These are phyloP conservation scores for Metschnikowia rubicola DNA, from an alignment of 805 yeast genomes.

Conservation along the genomic window DNA sequence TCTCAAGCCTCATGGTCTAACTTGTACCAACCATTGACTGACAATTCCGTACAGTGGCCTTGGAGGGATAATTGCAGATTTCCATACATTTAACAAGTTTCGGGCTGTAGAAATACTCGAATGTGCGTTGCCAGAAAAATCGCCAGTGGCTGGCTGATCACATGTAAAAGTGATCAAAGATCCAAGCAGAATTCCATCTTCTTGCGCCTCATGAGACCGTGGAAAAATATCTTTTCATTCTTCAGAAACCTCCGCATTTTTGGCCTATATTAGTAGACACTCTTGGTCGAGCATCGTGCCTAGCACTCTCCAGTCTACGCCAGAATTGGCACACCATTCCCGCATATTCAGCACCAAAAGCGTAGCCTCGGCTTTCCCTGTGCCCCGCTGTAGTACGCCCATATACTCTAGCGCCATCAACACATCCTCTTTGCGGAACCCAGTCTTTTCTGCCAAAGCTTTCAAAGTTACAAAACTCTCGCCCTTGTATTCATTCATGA, in stretches of 20 bases:
- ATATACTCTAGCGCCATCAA: conserved; percentile 56
- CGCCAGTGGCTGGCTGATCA: background rate
- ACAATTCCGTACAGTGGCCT: too few species aligned
- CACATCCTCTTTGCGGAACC: conserved; percentile 62
- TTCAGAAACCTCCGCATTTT: background rate
- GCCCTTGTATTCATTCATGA: conserved; percentile 14
- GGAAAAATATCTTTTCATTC: background rate
- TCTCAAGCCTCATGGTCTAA: too few species aligned
- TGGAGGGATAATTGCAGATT: too few species aligned
- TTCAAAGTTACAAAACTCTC: conserved; percentile 38
- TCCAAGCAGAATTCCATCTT: background rate
- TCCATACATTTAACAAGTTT: too few species aligned
- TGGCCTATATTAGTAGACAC: conserved; percentile 21
- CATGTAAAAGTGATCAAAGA: background rate
- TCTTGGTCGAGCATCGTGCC: conserved; percentile 28
- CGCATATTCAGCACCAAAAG: conserved; percentile 11
- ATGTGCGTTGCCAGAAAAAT: background rate
- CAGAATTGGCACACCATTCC: conserved; percentile 28
- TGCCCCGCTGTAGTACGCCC: conserved; percentile 23
- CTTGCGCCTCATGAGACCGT: too few species aligned
- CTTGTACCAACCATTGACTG: too few species aligned
- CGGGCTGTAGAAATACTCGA: too few species aligned
- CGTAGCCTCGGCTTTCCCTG: background rate
- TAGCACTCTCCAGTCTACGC: conserved; percentile 25
- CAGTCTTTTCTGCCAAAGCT: conserved; percentile 53